Evolutionary conservation across 768 basidiomycete genomes (phyloP), one percentile per base, ranked within the genome.

Genomic region (Macrocybe gigantea): DNA sequence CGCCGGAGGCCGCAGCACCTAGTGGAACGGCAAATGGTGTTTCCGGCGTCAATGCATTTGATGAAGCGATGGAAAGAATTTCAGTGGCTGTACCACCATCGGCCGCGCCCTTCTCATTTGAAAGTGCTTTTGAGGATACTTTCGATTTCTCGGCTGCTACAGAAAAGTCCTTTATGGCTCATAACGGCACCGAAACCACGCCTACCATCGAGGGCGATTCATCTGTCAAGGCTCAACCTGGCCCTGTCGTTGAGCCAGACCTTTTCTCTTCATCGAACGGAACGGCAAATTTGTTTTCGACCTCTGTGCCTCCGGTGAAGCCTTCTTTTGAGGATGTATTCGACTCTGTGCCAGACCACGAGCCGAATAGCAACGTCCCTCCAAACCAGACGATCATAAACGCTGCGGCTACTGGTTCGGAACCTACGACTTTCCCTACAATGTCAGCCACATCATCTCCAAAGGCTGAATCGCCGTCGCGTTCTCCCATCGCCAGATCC

Each of bases 11-110:
- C 51, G 30, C 53, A 29, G 2, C 49, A 29, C 41, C 48, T 7
- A 14, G 45, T 48, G 52, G 49, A 38, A 47, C 49, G 7, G 41
- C 56, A 11, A 46, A 60, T 29, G 44, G 56, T 29, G 42, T 57
- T 33, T 42, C 75, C 46, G 82, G 79, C 11, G 71, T 83, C 1
- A 80, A 72, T 53, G 87, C 79, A 44, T 88, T 90, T 54, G 88
- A 91, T 57, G 86, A 88, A 59, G 82, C 85, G 1, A 72, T 91
- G 59, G 77, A 80, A 12, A 80, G 76, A 51, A 65, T 79, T 14
- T 64, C 79, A 0, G 60, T 61, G 32, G 67, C 63, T 34, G 58
- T 64, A 7, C 54, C 64, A 7, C 56, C 77, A 8, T 52, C 70
- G 5, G 54, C 68, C 5, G 62, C 70, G 15, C 56, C 65, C 15